Conservation (phyloP, 495 filamentous ascomycete genomes). For the Talaromyces thailandensis region DNA sequence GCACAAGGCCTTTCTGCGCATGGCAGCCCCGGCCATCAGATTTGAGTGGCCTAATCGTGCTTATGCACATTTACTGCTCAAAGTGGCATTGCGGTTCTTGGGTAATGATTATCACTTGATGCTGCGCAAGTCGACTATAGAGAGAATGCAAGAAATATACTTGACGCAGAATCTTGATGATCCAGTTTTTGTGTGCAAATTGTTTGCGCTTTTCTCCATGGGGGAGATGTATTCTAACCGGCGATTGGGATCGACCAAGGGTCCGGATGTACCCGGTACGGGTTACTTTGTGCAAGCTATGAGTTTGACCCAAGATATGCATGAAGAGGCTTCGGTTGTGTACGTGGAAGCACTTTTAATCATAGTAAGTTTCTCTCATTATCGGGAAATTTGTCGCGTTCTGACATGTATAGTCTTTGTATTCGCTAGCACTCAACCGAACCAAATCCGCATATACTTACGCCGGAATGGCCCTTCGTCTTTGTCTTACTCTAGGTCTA, state of each 20-base stretch:
- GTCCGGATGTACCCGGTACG: slow-evolving; percentile 11
- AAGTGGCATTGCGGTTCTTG: slow-evolving; percentile 10
- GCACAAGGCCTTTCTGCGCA: slow-evolving; percentile 1
- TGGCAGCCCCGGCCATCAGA: not conserved
- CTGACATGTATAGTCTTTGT: slow-evolving; percentile 9
- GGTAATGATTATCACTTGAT: slow-evolving; percentile 12
- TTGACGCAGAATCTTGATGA: not conserved
- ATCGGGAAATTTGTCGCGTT: not conserved
- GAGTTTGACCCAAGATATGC: slow-evolving; percentile 10
- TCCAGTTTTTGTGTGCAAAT: slow-evolving; percentile 9
- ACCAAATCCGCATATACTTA: slow-evolving; percentile 15
- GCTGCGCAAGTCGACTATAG: slow-evolving; percentile 7
- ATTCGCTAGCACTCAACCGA: slow-evolving; percentile 9
- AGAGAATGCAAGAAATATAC: slow-evolving; percentile 6
- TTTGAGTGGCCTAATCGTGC: slow-evolving; percentile 9
- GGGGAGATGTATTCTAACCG: slow-evolving; percentile 13
- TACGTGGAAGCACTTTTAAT: slow-evolving; percentile 7
- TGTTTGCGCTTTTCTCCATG: slow-evolving; percentile 9
- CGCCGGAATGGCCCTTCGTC: slow-evolving; percentile 15
- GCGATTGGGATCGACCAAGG: slow-evolving; percentile 1
- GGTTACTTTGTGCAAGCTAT: slow-evolving; percentile 24
- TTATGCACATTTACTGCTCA: slow-evolving; percentile 8
- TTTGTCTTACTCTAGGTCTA: slow-evolving; percentile 15
- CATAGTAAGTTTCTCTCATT: not conserved
- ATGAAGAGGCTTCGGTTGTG: slow-evolving; percentile 4